phyloP scores from a whole-genome alignment of 2,329 filamentous ascomycete species.

The Grosmannia serpens region DNA sequence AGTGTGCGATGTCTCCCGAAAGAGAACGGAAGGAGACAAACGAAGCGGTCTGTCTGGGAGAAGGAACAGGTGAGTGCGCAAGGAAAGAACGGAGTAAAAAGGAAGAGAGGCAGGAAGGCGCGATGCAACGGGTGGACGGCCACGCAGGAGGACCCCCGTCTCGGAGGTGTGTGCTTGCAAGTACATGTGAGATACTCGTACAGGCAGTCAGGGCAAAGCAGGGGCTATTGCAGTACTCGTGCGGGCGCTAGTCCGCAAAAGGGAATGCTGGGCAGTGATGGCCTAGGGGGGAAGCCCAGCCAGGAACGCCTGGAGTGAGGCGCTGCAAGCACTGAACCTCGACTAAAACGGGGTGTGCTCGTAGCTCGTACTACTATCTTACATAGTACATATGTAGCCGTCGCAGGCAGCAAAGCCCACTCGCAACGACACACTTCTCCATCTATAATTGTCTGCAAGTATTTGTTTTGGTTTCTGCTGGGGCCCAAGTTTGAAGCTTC shows the following conservation, averaged over 20 bases:
- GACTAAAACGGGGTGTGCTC: background rate
- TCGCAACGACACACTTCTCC: background rate
- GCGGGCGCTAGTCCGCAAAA: background rate
- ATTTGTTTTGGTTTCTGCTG: background rate
- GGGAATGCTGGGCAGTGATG: background rate
- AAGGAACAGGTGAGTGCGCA: background rate
- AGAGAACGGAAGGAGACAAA: background rate
- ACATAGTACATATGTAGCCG: background rate
- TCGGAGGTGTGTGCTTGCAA: background rate
- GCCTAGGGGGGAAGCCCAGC: background rate
- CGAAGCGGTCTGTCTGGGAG: background rate
- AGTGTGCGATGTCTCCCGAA: slow-evolving; percentile 1
- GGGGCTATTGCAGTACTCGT: background rate
- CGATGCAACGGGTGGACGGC: background rate
- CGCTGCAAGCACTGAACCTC: background rate
- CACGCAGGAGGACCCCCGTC: background rate
- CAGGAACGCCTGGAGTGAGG: background rate
- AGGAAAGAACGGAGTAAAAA: background rate
- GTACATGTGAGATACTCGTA: background rate
- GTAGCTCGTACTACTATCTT: too few relatives aligned
- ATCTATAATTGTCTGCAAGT: background rate
- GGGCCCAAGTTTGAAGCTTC: background rate
- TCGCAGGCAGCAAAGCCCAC: background rate
- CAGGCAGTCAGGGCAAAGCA: background rate
- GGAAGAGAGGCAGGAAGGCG: background rate